Conservation (phyloP, 2,329 filamentous ascomycete species). For the Trichoderma afroharzianum region DNA sequence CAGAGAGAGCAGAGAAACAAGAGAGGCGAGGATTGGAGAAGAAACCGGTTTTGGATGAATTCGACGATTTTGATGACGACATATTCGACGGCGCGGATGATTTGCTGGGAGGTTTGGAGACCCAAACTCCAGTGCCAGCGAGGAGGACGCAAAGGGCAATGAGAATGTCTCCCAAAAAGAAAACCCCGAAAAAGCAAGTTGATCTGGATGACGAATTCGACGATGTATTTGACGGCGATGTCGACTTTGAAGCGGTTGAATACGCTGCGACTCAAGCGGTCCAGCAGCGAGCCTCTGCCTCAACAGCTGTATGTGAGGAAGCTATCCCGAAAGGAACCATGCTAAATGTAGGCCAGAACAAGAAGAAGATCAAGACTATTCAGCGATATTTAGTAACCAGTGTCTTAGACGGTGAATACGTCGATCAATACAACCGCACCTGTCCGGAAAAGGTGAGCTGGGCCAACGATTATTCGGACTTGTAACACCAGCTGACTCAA, state of each 20-base stretch:
- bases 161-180: neutral
- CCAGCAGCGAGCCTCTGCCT: conserved; percentile 27
- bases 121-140: conserved; percentile 20
- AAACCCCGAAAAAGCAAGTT: conserved; percentile 13
- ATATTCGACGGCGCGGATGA: conserved; percentile 47
- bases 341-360: conserved; percentile 68
- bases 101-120: conserved; percentile 23
- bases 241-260: conserved; percentile 76
- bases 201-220: conserved; percentile 34
- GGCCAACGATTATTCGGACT: neutral
- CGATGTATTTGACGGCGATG: conserved; percentile 60
- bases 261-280: conserved; percentile 67
- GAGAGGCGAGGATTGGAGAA: neutral
- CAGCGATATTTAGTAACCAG: conserved; percentile 82
- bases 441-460: conserved; percentile 66
- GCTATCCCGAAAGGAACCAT: conserved; percentile 30
- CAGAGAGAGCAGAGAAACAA: neutral
- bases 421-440: conserved; percentile 56
- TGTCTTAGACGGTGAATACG: conserved; percentile 66
- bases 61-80: conserved; percentile 64
- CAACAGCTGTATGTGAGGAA: conserved; percentile 38
- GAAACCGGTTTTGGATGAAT: conserved; percentile 44
- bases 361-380: conserved; percentile 66
- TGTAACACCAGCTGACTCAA: neutral
- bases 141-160: conserved; percentile 6